Base-by-base conservation (phyloP, 2,329 filamentous ascomycete species). In the Hymenoscyphus linearis region DNA sequence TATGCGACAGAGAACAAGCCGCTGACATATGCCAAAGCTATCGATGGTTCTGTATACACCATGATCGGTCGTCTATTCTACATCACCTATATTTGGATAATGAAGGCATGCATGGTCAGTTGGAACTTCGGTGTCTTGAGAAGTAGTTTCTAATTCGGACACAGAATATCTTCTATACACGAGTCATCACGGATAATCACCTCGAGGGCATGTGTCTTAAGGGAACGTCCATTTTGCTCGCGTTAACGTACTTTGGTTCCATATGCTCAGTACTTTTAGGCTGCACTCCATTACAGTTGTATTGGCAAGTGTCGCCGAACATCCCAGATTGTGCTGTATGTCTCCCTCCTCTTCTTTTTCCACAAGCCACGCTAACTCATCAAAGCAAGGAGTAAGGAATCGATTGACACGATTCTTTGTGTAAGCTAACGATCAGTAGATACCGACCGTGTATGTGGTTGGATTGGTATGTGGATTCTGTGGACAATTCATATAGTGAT, bases 51-150 rank as follows among this genome's bases (percentile, higher is more conserved):
- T 1, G 63, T 66, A 52, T 63, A 62, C 22, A 26, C 65, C 4
- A 50, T 69, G 12, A 37, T 66, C 26, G 64, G 62, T 12, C 62
- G 64, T n/a, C 13, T 60, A 7, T 60, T 63, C 34, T 66, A 66
- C 44, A n/a, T 66, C 13, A 62, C 63, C 3, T 71, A 67, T 54
- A 61, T 69, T 9, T 71, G 69, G 69, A 44, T 36, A 16, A 36
- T 69, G 56, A 70, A 71, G 59, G 59, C 31, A 14, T 71, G 69
- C 57, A 62, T 71, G 50, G 68, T 70, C 31, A 4, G 62, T 44
- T 50, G 26, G 52, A 55, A 4, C 2, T 25, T 60, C 52, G 7
- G 18, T 40, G 12, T n/a, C n/a, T 10, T 4, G 25, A 47, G 26
- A 36, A 58, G 9, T 34, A 25, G 10, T 16, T 47, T 47, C 25